These are phyloP conservation scores for Globisporangium solare DNA, from an alignment of 352 stramenopile species.

Conservation along the genomic window DNA sequence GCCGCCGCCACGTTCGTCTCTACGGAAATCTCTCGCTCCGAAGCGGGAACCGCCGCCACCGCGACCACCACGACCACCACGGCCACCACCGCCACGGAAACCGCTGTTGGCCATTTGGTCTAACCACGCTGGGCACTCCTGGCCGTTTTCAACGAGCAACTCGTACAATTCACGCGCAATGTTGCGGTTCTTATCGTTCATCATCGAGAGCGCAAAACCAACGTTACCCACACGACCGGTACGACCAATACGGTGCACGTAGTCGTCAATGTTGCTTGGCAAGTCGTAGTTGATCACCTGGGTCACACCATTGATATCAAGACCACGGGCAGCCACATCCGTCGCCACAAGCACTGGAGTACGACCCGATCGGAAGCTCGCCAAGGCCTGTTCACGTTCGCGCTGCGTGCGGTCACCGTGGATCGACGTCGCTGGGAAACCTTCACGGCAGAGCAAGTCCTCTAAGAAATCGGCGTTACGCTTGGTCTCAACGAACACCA, in stretches of 20 bases:
- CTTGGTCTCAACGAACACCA: constrained; percentile 99
- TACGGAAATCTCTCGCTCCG: constrained; percentile 85
- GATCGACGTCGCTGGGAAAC: constrained; percentile 93
- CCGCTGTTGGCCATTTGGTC: constrained; percentile 91
- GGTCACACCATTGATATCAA: constrained; percentile 98
- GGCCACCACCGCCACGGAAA: constrained; percentile 55
- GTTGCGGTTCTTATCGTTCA: constrained; percentile 99
- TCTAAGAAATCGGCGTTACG: constrained; percentile 95
- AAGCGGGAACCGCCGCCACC: constrained; percentile 71
- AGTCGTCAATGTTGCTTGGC: constrained; percentile 98
- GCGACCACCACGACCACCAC: constrained; percentile 41
- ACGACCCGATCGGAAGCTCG: constrained; percentile 89
- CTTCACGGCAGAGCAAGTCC: constrained; percentile 91
- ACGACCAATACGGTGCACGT: constrained; percentile 99
- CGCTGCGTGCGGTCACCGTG: constrained; percentile 97
- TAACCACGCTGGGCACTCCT: constrained; percentile 93
- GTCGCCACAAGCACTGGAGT: constrained; percentile 97
- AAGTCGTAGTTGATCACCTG: constrained; percentile 98
- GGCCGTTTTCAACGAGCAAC: constrained; percentile 93
- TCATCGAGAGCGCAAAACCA: constrained; percentile 95
- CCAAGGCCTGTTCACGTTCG: constrained; percentile 92
- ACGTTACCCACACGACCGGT: constrained; percentile 98
- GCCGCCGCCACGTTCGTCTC: constrained; percentile 49
- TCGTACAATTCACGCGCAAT: constrained; percentile 97
- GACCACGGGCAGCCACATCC: constrained; percentile 96